phyloP scores from a whole-genome alignment of 2,329 filamentous ascomycete genomes.

The Pyrenochaeta sp. region DNA sequence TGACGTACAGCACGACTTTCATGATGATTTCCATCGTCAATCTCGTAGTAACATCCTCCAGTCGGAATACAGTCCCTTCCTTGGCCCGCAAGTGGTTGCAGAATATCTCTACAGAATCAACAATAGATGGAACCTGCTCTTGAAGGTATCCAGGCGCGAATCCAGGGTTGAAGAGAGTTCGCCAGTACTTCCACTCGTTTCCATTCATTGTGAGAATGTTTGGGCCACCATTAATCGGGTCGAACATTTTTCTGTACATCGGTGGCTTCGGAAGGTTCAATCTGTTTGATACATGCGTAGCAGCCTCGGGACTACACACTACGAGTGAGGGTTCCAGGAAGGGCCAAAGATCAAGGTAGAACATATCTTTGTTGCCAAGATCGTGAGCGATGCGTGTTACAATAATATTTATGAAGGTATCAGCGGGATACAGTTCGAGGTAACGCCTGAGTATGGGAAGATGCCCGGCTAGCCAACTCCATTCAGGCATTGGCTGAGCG shows the following conservation, averaged over 20 bases:
- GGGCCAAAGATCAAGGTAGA: neutral
- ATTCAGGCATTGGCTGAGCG: neutral
- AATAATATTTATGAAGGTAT: neutral
- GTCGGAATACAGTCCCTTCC: slow-evolving; percentile 13
- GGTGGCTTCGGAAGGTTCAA: neutral
- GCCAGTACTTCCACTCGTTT: slow-evolving; percentile 39
- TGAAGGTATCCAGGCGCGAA: slow-evolving; percentile 55
- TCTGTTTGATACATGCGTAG: neutral
- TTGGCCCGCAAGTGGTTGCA: slow-evolving; percentile 12
- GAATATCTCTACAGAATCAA: slow-evolving; percentile 24
- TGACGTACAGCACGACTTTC: slow-evolving; percentile 23
- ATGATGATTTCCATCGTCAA: slow-evolving; percentile 29
- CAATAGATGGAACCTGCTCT: slow-evolving; percentile 38
- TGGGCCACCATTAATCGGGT: slow-evolving; percentile 7
- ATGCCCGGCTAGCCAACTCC: neutral
- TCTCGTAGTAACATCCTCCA: slow-evolving; percentile 22
- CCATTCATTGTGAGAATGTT: slow-evolving; percentile 20
- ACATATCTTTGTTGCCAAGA: neutral
- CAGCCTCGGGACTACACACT: neutral
- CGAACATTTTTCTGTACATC: neutral
- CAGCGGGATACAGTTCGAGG: neutral
- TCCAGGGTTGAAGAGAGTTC: slow-evolving; percentile 27
- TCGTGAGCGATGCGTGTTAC: neutral
- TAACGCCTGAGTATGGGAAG: neutral
- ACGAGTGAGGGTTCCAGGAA: neutral